phyloP scores from a whole-genome alignment of 1,284 basidiomycete genomes.

The Rhodotorula sp. region DNA sequence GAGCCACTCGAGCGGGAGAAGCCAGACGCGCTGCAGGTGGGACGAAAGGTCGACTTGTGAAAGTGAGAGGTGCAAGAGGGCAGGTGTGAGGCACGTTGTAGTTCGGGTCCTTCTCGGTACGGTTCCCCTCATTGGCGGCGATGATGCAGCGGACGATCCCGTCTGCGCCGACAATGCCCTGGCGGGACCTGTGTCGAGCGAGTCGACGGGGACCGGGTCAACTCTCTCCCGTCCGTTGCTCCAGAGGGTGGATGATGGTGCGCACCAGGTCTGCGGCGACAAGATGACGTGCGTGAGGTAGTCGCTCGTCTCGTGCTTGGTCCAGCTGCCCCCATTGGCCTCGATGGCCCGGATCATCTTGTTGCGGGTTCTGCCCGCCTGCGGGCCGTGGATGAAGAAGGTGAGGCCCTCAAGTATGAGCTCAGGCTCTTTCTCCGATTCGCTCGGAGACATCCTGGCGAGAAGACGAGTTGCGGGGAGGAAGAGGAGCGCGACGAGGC shows the following conservation, averaged over 20 bases:
- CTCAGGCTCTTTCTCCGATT: too few relatives aligned
- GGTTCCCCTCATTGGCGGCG: conserved; percentile 3
- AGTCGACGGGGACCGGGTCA: not conserved
- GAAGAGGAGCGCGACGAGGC: not conserved
- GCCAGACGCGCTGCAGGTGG: conserved; percentile 17
- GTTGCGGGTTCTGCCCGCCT: not conserved
- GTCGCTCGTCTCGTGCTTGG: not conserved
- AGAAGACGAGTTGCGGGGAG: too few relatives aligned
- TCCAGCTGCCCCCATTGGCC: not conserved
- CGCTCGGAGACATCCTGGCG: not conserved
- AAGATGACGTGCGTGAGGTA: conserved; percentile 3
- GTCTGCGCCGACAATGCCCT: not conserved
- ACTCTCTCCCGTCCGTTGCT: not conserved
- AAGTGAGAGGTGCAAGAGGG: not conserved
- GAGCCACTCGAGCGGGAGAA: conserved; percentile 13
- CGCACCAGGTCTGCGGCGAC: not conserved
- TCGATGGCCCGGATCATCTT: not conserved
- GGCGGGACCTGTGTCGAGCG: not conserved
- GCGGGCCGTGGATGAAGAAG: conserved; percentile 3
- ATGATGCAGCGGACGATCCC: not conserved
- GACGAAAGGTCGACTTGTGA: not conserved
- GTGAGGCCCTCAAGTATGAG: not conserved
- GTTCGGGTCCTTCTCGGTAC: not conserved
- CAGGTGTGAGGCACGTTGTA: conserved; percentile 1
- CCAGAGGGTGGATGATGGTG: not conserved